These are phyloP conservation scores for Cornus suecica DNA, from an alignment of 148 eudicot genomes.

Conservation along the genomic window DNA sequence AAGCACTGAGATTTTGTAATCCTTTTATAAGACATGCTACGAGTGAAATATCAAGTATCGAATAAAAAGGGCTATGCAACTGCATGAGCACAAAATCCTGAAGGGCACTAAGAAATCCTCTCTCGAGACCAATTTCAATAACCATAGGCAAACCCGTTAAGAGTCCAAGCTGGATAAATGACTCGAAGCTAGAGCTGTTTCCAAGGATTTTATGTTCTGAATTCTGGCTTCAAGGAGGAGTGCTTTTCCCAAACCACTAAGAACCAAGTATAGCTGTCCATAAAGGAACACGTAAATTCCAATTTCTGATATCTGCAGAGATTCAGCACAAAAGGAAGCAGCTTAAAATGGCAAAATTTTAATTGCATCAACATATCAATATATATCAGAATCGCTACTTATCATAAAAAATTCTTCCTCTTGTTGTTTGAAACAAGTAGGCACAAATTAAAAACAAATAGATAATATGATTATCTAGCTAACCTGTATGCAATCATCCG, in stretches of 20 bases:
- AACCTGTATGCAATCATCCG: not conserved
- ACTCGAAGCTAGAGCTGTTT: conserved; percentile 96
- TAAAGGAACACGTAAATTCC: conserved; percentile 90
- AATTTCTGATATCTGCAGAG: conserved; percentile 75
- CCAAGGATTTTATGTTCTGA: conserved; percentile 71
- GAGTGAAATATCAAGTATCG: conserved; percentile 91
- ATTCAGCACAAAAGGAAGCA: conserved; percentile 1
- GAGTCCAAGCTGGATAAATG: conserved; percentile 93
- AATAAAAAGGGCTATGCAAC: conserved; percentile 85
- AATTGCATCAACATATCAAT: not conserved
- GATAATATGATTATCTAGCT: not conserved
- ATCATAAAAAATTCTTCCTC: not conserved
- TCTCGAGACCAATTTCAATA: conserved; percentile 83
- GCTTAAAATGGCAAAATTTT: not conserved
- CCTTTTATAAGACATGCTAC: too few relatives aligned
- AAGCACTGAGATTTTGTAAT: conserved; percentile 89
- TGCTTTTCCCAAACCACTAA: conserved; percentile 82
- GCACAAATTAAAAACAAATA: not conserved
- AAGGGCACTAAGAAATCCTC: conserved; percentile 72
- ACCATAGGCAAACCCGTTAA: conserved; percentile 95
- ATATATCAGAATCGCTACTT: not conserved
- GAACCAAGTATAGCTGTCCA: conserved; percentile 95
- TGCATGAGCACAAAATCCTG: conserved; percentile 97
- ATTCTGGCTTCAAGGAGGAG: conserved; percentile 69
- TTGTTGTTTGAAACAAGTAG: too few relatives aligned